Percentiles rank a stretch among this genome's conserved stretches.
Conservation (phyloP, 2,329 filamentous ascomycete species). For the Chalaropsis thielavioides region DNA sequence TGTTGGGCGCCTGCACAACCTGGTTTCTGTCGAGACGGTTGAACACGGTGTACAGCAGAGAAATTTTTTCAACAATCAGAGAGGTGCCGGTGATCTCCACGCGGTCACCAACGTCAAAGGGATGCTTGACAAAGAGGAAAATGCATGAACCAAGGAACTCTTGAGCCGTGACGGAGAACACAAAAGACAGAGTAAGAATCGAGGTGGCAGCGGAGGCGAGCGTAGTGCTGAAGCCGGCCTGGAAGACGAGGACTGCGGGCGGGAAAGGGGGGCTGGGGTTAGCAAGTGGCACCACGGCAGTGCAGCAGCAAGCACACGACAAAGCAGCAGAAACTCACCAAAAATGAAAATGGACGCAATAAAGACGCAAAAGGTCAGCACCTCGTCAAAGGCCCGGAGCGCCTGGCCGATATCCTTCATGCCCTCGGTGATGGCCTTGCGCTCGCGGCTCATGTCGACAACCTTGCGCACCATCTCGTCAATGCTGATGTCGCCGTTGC, state of each 20-base stretch:
- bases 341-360: slow-evolving; percentile 75
- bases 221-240: slow-evolving; percentile 69
- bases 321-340: slow-evolving; percentile 31
- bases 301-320: slow-evolving; percentile 29
- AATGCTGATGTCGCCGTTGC: slow-evolving; percentile 84
- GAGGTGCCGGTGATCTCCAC: slow-evolving; percentile 54
- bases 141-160: slow-evolving; percentile 97
- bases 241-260: slow-evolving; percentile 64
- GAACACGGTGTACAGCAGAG: slow-evolving; percentile 84
- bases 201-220: slow-evolving; percentile 83
- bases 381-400: slow-evolving; percentile 74
- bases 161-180: slow-evolving; percentile 82
- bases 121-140: slow-evolving; percentile 97
- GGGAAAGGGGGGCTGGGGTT: not conserved
- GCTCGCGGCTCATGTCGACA: slow-evolving; percentile 66
- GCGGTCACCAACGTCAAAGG: slow-evolving; percentile 88
- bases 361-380: slow-evolving; percentile 68
- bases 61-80: slow-evolving; percentile 88
- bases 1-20: slow-evolving; percentile 68
- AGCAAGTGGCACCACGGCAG: not conserved
- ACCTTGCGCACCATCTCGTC: slow-evolving; percentile 91
- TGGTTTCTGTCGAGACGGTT: slow-evolving; percentile 70
- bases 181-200: slow-evolving; percentile 87
- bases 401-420: slow-evolving; percentile 98
- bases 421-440: slow-evolving; percentile 77